phyloP scores from a whole-genome alignment of 208 protist genomes.

The Acanthamoeba castellanii region DNA sequence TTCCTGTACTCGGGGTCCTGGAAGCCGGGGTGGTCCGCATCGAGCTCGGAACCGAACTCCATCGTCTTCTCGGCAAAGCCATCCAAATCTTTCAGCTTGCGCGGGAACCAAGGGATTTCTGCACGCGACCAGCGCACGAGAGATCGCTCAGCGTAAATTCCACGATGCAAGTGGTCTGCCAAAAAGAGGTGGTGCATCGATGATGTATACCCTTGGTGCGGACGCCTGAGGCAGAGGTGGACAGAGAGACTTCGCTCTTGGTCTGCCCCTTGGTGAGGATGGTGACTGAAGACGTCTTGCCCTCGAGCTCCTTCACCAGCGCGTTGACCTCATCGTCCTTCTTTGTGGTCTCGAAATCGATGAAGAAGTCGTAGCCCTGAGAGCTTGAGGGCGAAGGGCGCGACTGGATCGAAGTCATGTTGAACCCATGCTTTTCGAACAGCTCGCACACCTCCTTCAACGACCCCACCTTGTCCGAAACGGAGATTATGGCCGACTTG shows the following conservation, averaged over 20 bases:
- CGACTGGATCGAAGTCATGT: conserved; percentile 65
- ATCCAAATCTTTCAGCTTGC: conserved; percentile 91
- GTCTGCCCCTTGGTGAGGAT: conserved; percentile 57
- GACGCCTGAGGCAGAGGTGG: not conserved
- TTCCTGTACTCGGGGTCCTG: conserved; percentile 94
- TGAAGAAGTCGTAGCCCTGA: conserved; percentile 65
- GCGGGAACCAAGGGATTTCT: conserved; percentile 87
- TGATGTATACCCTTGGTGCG: conserved; percentile 17
- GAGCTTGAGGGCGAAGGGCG: conserved; percentile 12
- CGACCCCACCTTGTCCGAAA: conserved; percentile 51
- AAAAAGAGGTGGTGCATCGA: not conserved
- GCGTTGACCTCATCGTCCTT: conserved; percentile 37
- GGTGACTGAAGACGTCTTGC: not conserved
- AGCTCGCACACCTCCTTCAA: conserved; percentile 70
- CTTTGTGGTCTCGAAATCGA: conserved; percentile 45
- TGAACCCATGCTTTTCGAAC: conserved; percentile 38
- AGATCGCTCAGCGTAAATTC: not conserved
- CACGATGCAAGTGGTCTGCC: not conserved
- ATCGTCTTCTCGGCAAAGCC: conserved; percentile 91
- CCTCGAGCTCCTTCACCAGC: conserved; percentile 31
- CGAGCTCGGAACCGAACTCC: conserved; percentile 93
- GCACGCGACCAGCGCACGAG: not conserved
- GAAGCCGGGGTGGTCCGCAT: conserved; percentile 96
- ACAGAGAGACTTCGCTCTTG: not conserved
- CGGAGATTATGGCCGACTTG: conserved; percentile 9